Evolutionary conservation across 345 rosid genomes (phyloP).

Genomic region (Clarkia xantiana): DNA sequence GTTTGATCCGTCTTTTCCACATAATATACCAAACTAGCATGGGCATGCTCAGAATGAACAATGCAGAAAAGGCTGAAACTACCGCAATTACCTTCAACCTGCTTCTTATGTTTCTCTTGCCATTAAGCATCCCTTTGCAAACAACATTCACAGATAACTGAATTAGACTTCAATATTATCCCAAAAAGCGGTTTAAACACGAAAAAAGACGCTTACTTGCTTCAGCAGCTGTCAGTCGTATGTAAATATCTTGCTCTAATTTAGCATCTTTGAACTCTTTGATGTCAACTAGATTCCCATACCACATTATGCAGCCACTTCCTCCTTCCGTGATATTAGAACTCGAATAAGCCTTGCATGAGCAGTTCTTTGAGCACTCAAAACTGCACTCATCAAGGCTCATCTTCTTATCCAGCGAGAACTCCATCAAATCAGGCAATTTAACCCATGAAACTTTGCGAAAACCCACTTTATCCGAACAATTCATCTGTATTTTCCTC

Average conservation of each 20-base stretch:
- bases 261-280: conserved; percentile 10
- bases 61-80: conserved; percentile 1
- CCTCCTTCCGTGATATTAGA: conserved; percentile 14
- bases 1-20: not conserved
- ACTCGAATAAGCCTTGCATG: conserved; percentile 23
- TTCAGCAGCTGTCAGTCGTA: conserved; percentile 26
- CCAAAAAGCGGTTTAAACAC: not conserved
- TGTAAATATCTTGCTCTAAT: conserved; percentile 18
- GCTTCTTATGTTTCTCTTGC: not conserved
- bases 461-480: conserved; percentile 20
- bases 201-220: conserved; percentile 8
- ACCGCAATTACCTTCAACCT: not conserved
- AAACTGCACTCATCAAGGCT: conserved; percentile 15
- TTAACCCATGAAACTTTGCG: conserved; percentile 13
- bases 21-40: not conserved
- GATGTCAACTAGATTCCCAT: conserved; percentile 15
- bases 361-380: conserved; percentile 21
- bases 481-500: conserved; percentile 16
- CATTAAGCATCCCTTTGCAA: not conserved
- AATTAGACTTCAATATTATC: not conserved
- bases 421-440: conserved; percentile 18
- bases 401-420: conserved; percentile 10
- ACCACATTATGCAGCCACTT: conserved; percentile 26
- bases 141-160: not conserved
- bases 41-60: not conserved